Evolutionary conservation across 208 protist species (phyloP), one percentile per base, ranked within the genome.

Genomic region (Acanthamoeba castellanii): DNA sequence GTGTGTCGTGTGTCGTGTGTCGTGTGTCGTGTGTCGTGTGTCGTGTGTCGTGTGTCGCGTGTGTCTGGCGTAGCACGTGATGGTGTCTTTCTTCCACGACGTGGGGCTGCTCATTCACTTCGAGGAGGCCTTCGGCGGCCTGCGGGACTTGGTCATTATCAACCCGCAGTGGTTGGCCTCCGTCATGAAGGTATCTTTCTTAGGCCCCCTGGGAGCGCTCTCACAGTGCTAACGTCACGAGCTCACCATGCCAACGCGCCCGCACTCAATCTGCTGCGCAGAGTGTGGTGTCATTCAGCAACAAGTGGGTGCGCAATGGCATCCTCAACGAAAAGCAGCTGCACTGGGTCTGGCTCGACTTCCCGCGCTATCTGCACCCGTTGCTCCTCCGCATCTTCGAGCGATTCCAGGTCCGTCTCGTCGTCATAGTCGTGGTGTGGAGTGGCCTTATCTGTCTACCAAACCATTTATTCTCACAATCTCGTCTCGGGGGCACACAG

Each of bases 331-430:
- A 92, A 8, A 92, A 84, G 42, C 76, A 84, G 47, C 87, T 76
- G 25, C 87, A 92, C 37, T 92, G 87, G 87, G 87, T 92, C 34
- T 92, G 87, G 87, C 87, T 66, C 87, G 87, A 92, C 57, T 92
- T 76, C 47, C 87, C 87, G 25, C 87, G 59, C 22, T 30, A 72
- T 25, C 87, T 92, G 27, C 87, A 92, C 57, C 87, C 57, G n/a
- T 45, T 74, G 22, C 57, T 92, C 27, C 87, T 76, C 22, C 57
- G 87, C 27, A 92, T 92, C 87, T 92, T 92, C 25, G 87, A 92
- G 42, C 57, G 64, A 74, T 92, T 92, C 57, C 87, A 89, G 47
- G 82, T 89, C 11, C 11, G 27, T 22, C n/a, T n/a, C 32, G 20
- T 27, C 25, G 11, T 42, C 30, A 2, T 68, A 27, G 9, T 70